Conservation (phyloP, 2,329 filamentous ascomycete species). For the Stachybotrys echinatus region DNA sequence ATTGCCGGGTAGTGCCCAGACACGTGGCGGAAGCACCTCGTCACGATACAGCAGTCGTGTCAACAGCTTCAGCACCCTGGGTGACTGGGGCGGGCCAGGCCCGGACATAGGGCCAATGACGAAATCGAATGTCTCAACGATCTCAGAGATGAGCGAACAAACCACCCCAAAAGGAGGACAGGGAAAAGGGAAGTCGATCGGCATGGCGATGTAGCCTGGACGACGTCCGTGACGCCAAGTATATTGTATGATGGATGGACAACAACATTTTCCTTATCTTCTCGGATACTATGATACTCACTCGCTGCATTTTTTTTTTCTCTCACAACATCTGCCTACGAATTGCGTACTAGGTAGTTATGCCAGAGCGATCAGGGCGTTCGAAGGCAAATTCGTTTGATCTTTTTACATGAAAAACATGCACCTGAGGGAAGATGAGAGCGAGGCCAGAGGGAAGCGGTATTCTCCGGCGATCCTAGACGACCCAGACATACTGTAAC, state of each 20-base stretch:
- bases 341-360: too few relatives aligned
- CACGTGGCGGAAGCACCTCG: conserved; percentile 21
- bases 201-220: conserved; percentile 1
- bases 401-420: neutral
- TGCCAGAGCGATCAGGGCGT: too few relatives aligned
- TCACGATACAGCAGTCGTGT: conserved; percentile 47
- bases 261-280: neutral
- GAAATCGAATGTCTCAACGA: neutral
- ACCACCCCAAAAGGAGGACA: neutral
- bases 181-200: neutral
- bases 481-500: neutral
- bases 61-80: conserved; percentile 37
- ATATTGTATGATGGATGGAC: neutral
- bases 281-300: too few relatives aligned
- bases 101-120: conserved; percentile 44
- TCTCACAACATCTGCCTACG: too few relatives aligned
- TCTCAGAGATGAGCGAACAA: neutral
- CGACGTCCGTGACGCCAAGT: too few relatives aligned
- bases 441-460: neutral
- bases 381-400: neutral
- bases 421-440: neutral
- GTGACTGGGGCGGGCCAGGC: conserved; percentile 42
- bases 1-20: conserved; percentile 40
- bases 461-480: neutral
- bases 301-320: neutral